Evolutionary conservation across 1,284 basidiomycete genomes (phyloP), one percentile per base, ranked within the genome.

Genomic region (Quambalaria eucalypti): DNA sequence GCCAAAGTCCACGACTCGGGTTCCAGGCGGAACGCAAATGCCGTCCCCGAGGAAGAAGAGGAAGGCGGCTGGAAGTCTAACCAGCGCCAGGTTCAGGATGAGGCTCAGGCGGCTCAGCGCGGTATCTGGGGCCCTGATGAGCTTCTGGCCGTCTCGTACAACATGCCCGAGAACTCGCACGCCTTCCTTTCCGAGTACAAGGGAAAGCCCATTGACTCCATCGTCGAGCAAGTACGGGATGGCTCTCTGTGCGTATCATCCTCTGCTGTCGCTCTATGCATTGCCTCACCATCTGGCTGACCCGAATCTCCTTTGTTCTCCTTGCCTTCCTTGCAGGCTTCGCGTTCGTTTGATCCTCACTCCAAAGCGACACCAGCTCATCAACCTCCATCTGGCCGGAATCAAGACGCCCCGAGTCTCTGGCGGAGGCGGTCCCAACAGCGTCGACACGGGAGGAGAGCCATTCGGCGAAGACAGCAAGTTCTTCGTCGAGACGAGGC

Each of bases 221-320:
- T 68, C 78, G 88, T 98, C 58, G 93, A 98, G 78, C 86, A 88
- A 77, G 90, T 97, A 54, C 84, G 88, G 52, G 92, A 98, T 74
- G 93, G 92, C 48, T 87, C 87, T 39, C 92, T 90, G 50, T n/a
- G n/a, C n/a, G n/a, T n/a, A n/a, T n/a, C n/a, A n/a, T n/a, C n/a
- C n/a, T n/a, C n/a, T n/a, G n/a, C n/a, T n/a, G n/a, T n/a, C n/a
- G n/a, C n/a, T n/a, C n/a, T n/a, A n/a, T n/a, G n/a, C n/a, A n/a
- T n/a, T n/a, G n/a, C n/a, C n/a, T n/a, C n/a, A n/a, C n/a, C n/a
- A n/a, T n/a, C n/a, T n/a, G n/a, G n/a, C n/a, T n/a, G n/a, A n/a
- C n/a, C n/a, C n/a, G n/a, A n/a, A n/a, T n/a, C n/a, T n/a, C n/a
- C n/a, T n/a, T n/a, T n/a, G n/a, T n/a, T n/a, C n/a, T n/a, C n/a